A percentile compares a stretch with the other conserved stretches of the same genome.
These are phyloP conservation scores for Streptanthus diversifolius DNA, from an alignment of 345 rosid species.

Conservation along the genomic window DNA sequence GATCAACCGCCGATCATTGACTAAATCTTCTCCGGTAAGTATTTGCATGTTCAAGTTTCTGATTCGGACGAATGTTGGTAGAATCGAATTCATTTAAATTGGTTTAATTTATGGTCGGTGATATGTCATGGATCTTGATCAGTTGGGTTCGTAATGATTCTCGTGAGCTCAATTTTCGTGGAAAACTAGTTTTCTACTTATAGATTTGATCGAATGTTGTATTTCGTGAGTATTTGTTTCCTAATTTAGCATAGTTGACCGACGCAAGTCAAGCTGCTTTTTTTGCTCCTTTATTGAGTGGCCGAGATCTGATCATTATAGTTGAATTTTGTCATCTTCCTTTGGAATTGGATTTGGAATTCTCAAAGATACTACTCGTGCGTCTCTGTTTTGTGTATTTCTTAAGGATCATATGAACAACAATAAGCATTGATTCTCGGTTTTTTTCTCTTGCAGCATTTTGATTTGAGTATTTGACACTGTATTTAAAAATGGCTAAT, in stretches of 20 bases:
- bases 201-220: conserved; percentile 9
- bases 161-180: neutral
- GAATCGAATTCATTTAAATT: neutral
- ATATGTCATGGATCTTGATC: conserved; percentile 24
- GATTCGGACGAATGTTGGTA: neutral
- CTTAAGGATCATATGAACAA: neutral
- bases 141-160: neutral
- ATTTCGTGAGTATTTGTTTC: conserved; percentile 13
- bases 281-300: neutral
- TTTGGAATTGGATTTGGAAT: neutral
- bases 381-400: conserved; percentile 4
- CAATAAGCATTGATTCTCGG: neutral
- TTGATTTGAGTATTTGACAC: neutral
- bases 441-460: neutral
- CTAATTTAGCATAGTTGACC: conserved; percentile 32
- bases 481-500: conserved; percentile 47
- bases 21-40: conserved; percentile 12
- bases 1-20: conserved; percentile 19
- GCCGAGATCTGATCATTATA: conserved; percentile 9
- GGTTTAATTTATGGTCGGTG: neutral
- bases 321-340: neutral
- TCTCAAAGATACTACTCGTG: neutral
- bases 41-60: conserved; percentile 8
- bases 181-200: neutral
- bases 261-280: conserved; percentile 10